Evolutionary conservation across 495 filamentous ascomycete species (phyloP), one percentile per base, ranked within the genome.

Genomic region (Parathielavia appendiculata): DNA sequence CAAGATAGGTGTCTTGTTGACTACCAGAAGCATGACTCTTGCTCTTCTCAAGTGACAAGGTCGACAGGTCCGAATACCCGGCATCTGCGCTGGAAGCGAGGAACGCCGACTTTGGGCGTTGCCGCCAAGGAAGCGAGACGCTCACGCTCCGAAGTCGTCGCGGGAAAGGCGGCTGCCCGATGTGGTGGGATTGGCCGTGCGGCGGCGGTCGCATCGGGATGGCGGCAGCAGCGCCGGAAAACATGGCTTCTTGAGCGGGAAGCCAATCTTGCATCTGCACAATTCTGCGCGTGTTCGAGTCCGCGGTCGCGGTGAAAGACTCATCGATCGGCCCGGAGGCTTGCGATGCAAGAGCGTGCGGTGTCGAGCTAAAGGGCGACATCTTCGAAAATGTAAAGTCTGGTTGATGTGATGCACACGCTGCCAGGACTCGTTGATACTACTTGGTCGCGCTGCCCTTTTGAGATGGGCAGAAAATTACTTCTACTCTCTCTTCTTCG

Each of bases 191-290:
- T 13, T 62, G 39, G 34, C 62, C 59, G 16, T 60, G 54, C 16
- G 59, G 54, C 5, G 65, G 48, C 20, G 48, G 35, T 5, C 45
- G 46, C 19, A 26, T 55, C 0, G 49, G 17, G 36, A 30, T 12
- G 20, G 56, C 51, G 44, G 51, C 39, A 19, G 54, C 41, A 4
- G 60, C 57, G 9, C 61, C 64, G 20, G 55, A 54, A 30, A 67
- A 63, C 36, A 69, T 66, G 43, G 67, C 66, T 40, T 65, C 61
- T 51, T 72, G 66, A 19, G 64, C 58, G 4, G 69, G 56, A 46
- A 66, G 63, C 69, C 69, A 73, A 46, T 75, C 71, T 39, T 63
- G 65, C 58, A 73, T 67, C 11, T 65, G 69, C 51, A 72, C 67
- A 22, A 71, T 64, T 64, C 69, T 57, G 46, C 61, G 62, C 16